Percentiles rank a stretch among this genome's conserved stretches.
phyloP scores from a whole-genome alignment of 106 monocot species.

The Dioscorea zingiberensis region DNA sequence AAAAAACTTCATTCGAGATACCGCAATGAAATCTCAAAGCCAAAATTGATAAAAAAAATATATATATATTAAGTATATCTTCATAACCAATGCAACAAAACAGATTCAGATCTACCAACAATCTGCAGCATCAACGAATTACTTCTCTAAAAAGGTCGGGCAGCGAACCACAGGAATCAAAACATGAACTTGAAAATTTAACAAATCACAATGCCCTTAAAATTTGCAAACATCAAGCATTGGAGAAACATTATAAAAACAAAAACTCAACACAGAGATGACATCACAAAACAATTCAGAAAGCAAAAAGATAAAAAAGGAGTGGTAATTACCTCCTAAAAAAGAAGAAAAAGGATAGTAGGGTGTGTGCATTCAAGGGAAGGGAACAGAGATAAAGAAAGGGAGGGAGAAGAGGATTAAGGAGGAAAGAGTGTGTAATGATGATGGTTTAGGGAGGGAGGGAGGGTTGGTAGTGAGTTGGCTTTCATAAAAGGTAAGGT shows the following conservation, averaged over 20 bases:
- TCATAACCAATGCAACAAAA: too few relatives aligned
- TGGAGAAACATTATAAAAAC: not conserved
- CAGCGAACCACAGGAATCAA: too few relatives aligned
- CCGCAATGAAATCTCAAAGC: too few relatives aligned
- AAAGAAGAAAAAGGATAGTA: not conserved
- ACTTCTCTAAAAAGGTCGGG: too few relatives aligned
- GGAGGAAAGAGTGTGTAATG: too few relatives aligned
- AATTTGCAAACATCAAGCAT: not conserved
- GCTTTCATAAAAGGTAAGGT: not conserved
- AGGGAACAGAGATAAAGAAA: not conserved
- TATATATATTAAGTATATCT: too few relatives aligned
- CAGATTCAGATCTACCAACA: too few relatives aligned
- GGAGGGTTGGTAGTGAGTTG: conserved; percentile 1
- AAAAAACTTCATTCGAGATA: too few relatives aligned
- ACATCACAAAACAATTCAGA: not conserved
- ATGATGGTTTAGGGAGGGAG: not conserved
- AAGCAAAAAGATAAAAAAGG: not conserved
- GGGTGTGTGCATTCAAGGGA: not conserved
- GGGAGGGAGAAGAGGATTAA: too few relatives aligned
- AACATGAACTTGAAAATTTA: not conserved
- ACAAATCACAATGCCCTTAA: too few relatives aligned
- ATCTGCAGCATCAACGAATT: too few relatives aligned
- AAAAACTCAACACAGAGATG: not conserved
- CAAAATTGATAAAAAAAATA: too few relatives aligned
- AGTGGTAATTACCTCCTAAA: not conserved